Percentiles rank a stretch among this genome's conserved stretches.
Evolutionary conservation across 1,284 basidiomycete species (phyloP).

Genomic region (Austroboletus rostrupii): DNA sequence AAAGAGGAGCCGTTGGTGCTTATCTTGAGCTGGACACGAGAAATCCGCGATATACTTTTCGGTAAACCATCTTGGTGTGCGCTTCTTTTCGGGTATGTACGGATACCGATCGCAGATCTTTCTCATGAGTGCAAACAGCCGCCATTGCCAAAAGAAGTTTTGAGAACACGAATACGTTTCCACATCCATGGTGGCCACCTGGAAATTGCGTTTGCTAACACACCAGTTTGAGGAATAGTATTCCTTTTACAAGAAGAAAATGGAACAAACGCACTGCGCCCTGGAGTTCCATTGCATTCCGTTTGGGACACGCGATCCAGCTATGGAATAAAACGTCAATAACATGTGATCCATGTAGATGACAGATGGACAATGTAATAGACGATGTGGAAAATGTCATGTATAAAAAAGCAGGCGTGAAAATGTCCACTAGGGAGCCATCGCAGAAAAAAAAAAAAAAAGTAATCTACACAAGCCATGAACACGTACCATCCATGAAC

Average conservation of each 20-base stretch:
- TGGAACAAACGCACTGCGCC: constrained; percentile 18
- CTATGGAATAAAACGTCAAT: constrained; percentile 13
- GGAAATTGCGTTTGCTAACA: constrained; percentile 36
- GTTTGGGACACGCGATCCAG: constrained; percentile 6
- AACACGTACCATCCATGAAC: constrained; percentile 41
- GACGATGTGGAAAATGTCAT: no score
- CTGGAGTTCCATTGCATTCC: constrained; percentile 30
- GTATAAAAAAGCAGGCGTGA: no score
- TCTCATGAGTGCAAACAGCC: constrained; percentile 37
- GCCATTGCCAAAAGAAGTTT: constrained; percentile 44
- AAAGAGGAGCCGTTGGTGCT: constrained; percentile 33
- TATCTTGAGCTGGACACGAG: constrained; percentile 26
- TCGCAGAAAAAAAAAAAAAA: no score
- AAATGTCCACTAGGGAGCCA: no score
- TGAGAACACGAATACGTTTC: constrained; percentile 40
- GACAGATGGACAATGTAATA: no score
- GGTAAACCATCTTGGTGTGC: constrained; percentile 50
- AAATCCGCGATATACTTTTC: constrained; percentile 31
- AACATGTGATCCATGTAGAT: no score
- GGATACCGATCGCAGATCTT: constrained; percentile 34
- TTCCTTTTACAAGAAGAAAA: no score
- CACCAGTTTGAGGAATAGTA: no score
- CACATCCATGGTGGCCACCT: constrained; percentile 42
- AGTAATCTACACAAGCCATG: neutral
- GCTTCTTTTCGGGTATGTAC: constrained; percentile 30